Base-by-base conservation (phyloP, 306 rosid genomes). In the Malus asiatica region DNA sequence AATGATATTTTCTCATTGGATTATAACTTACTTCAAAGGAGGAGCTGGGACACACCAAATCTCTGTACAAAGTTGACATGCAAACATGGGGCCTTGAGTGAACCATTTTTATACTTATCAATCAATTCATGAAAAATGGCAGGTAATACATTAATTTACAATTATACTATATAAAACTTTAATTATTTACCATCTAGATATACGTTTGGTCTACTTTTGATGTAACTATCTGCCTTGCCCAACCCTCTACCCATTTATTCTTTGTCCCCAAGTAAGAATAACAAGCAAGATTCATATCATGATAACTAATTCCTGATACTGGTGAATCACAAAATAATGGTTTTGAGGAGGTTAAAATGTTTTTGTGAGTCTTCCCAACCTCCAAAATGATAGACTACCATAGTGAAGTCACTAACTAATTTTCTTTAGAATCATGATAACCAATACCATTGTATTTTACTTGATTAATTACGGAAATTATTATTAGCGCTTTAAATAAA, bases 331-430 rank as follows among this genome's bases (percentile, higher is more conserved):
- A 38, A 38, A 38, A 38, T 38, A 38, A 38, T 0, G 0, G 1
- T 38, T 0, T 9, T 38, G 10, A 6, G 10, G 2, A 38, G 2
- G 42, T 7, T 38, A 2, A 38, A 38, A 38, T 38, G 42, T 7
- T 0, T 38, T 0, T 38, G 0, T 1, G 42, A 38, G 10, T 38
- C 0, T 38, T 38, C 0, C 8, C 2, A 38, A 2, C 2, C 2
- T 7, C 0, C 9, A 0, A 35, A 35, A 35, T 35, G 40, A 7
- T 35, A 7, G 1, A 35, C 0, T 6, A 2, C 0, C 40, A 6
- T 35, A 6, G 2, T 2, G 2, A 38, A 1, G 42, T 38, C 42
- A 38, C 42, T 0, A 7, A 7, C 42, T 7, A 38, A 0, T 7
- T 0, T 0, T 2, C 42, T 7, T 38, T 38, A 38, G 1, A 38